Conservation (phyloP, 1,284 basidiomycete species). For the Thelephora terrestris region DNA sequence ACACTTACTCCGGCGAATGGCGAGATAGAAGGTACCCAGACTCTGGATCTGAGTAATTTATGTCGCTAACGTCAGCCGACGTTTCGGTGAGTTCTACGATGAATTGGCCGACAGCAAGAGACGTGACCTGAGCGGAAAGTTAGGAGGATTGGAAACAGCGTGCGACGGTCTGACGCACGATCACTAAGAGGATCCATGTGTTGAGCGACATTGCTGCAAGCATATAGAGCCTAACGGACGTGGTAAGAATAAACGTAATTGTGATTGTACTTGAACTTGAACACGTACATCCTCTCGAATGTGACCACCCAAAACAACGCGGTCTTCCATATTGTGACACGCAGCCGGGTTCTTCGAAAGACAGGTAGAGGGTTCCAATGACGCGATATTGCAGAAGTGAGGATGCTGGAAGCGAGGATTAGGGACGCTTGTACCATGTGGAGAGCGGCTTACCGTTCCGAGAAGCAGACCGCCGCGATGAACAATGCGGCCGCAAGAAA, state of each 20-base stretch:
- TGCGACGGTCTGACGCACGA: slow-evolving; percentile 28
- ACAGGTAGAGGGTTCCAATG: slow-evolving; percentile 32
- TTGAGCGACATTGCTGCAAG: slow-evolving; percentile 61
- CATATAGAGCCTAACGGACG: slow-evolving; percentile 48
- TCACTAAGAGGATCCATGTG: slow-evolving; percentile 45
- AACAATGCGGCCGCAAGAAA: slow-evolving; percentile 36
- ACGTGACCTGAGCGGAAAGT: slow-evolving; percentile 32
- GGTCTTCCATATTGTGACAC: slow-evolving; percentile 41
- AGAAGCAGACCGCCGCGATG: slow-evolving; percentile 37
- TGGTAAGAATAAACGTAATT: background rate
- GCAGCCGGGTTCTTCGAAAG: slow-evolving; percentile 30
- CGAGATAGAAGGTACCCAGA: slow-evolving; percentile 6
- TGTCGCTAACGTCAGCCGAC: slow-evolving; percentile 3
- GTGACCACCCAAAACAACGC: slow-evolving; percentile 45
- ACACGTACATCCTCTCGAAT: slow-evolving; percentile 47
- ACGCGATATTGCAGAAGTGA: slow-evolving; percentile 40
- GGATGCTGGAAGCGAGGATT: slow-evolving; percentile 24
- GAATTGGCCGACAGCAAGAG: slow-evolving; percentile 45
- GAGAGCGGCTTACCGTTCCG: slow-evolving; percentile 40
- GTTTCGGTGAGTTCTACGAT: slow-evolving; percentile 37
- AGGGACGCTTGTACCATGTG: background rate
- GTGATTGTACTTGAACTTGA: slow-evolving; percentile 3
- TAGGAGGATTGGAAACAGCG: background rate
- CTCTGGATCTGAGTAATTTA: slow-evolving; percentile 16
- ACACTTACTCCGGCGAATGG: background rate